phyloP scores from a whole-genome alignment of 306 rosid genomes.

The Neltuma alba region DNA sequence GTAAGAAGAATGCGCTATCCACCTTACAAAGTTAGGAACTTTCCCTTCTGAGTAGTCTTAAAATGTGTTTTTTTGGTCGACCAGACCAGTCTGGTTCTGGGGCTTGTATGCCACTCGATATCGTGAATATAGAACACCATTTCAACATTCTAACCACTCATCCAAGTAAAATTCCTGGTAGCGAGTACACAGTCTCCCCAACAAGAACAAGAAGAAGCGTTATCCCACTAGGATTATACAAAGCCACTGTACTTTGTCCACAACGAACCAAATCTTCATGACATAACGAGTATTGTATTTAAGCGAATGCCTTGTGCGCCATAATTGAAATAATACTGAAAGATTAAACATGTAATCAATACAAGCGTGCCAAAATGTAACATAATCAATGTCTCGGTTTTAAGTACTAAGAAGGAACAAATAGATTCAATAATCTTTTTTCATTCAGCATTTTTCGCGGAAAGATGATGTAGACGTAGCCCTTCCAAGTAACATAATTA shows the following conservation, averaged over 20 bases:
- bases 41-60: background rate
- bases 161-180: background rate
- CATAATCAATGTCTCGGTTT: background rate
- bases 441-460: background rate
- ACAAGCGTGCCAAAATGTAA: background rate
- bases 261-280: background rate
- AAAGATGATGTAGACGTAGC: background rate
- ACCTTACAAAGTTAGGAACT: background rate
- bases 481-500: background rate
- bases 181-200: background rate
- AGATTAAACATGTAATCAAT: background rate
- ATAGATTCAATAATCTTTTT: background rate
- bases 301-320: background rate
- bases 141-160: background rate
- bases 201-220: background rate
- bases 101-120: background rate
- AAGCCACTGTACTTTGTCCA: background rate
- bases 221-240: background rate
- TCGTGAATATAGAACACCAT: constrained; percentile 1
- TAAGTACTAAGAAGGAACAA: constrained; percentile 20
- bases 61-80: background rate
- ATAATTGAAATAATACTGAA: background rate
- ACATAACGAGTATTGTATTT: too few species aligned
- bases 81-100: background rate
- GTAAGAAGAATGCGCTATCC: background rate